A percentile compares a stretch with the other conserved stretches of the same genome.
phyloP scores from a whole-genome alignment of 2,329 filamentous ascomycete genomes.

The Taxawa tesnikishii region DNA sequence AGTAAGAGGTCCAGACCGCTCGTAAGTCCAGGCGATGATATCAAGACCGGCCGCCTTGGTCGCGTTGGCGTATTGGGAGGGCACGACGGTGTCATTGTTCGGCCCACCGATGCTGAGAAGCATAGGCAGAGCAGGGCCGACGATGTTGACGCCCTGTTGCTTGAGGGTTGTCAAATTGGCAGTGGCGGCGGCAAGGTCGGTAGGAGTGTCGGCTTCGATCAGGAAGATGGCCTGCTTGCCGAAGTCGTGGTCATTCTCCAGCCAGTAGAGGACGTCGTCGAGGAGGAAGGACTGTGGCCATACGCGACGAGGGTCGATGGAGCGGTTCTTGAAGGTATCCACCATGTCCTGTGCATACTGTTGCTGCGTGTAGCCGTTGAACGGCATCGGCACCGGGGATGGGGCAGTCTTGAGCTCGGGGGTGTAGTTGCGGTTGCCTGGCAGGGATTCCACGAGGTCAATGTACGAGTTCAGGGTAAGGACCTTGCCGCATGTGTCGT shows the following conservation, averaged over 20 bases:
- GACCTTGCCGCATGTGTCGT: conserved; percentile 50
- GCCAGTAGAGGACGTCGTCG: conserved; percentile 49
- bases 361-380: conserved; percentile 52
- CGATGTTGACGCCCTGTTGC: conserved; percentile 45
- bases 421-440: conserved; percentile 49
- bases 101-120: conserved; percentile 46
- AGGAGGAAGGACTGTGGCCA: conserved; percentile 53
- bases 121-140: conserved; percentile 52
- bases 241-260: conserved; percentile 47
- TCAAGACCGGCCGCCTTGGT: conserved; percentile 51
- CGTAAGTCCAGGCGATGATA: conserved; percentile 57
- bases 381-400: conserved; percentile 54
- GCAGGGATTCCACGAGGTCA: conserved; percentile 39
- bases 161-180: conserved; percentile 44
- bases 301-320: conserved; percentile 42
- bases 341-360: conserved; percentile 54
- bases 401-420: conserved; percentile 53
- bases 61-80: conserved; percentile 48
- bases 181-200: conserved; percentile 46
- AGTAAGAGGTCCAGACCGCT: conserved; percentile 49
- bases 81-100: too few species aligned
- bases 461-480: conserved; percentile 53
- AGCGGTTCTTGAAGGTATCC: conserved; percentile 43
- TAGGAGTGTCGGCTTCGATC: conserved; percentile 49
- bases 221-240: conserved; percentile 52